phyloP scores from a whole-genome alignment of 2,329 filamentous ascomycete species.

The Arthroderma uncinatum region DNA sequence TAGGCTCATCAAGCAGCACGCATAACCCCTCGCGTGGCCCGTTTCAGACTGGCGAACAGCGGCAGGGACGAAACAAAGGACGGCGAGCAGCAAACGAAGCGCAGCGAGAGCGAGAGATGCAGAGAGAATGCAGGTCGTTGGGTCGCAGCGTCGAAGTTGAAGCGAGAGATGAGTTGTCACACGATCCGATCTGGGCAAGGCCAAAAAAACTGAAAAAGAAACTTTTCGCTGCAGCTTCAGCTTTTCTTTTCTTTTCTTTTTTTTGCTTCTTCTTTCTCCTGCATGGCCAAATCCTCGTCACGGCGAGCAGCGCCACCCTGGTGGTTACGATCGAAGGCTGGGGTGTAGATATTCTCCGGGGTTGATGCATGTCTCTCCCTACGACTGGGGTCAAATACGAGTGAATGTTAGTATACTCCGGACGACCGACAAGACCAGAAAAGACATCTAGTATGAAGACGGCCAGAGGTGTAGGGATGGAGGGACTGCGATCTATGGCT shows the following conservation, averaged over 20 bases:
- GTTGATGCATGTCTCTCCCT: conserved; percentile 1
- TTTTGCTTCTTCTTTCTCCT: background rate
- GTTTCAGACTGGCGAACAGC: background rate
- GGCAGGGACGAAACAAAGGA: background rate
- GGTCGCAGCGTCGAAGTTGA: background rate
- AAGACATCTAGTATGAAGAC: too few relatives aligned
- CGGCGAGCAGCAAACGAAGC: background rate
- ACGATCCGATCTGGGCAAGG: background rate
- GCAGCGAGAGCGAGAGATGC: background rate
- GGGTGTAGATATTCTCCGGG: background rate
- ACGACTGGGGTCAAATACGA: background rate
- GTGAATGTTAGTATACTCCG: too few relatives aligned
- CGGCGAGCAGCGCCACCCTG: background rate
- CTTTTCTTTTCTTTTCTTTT: background rate
- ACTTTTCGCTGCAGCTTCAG: background rate
- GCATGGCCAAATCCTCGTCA: too few relatives aligned
- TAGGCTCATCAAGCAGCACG: background rate
- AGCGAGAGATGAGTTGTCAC: conserved; percentile 4
- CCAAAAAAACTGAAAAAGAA: background rate
- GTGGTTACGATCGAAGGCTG: background rate
- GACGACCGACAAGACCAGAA: too few relatives aligned
- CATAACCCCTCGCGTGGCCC: background rate
- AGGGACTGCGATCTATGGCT: background rate
- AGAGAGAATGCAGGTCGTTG: background rate
- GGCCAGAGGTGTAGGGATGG: background rate